Base-by-base conservation (phyloP, 2,329 filamentous ascomycete species). In the Epicoccum sorghinum region DNA sequence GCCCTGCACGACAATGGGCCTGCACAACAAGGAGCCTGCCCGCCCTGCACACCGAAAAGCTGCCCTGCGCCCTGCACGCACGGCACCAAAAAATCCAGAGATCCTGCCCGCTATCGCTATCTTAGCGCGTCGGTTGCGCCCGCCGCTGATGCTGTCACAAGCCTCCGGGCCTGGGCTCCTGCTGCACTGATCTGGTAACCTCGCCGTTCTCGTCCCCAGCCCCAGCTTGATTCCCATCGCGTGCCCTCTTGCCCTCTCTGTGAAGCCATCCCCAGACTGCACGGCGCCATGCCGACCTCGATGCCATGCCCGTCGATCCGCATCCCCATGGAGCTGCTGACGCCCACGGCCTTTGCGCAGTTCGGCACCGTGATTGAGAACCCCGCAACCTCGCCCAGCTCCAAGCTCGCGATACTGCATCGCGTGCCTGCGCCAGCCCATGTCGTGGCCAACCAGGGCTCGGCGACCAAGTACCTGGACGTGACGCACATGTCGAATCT, bases 331-430 rank as follows among this genome's bases (percentile, higher is more conserved):
- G 78, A 82, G 62, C 84, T 86, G n/a, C 83, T 97, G 47, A 89
- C 86, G 7, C 82, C 84, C 40, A 78, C 80, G 4, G 78, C 84
- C 47, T 98, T 97, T 76, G 80, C 86, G 12, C 82, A 85, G 38
- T 99, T 96, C 75, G 95, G 95, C 71, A 88, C 89, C 50, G 91
- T 95, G 41, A 84, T 97, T 64, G 79, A 86, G 70, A 91, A 93
- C 70, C 90, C 91, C 29, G 71, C 82, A 18, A 80, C 69, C 37
- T 82, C 57, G 82, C 83, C 38, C 27, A 64, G 64, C 22, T 49
- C 64, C 29, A 65, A 61, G 75, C 80, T 67, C 71, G 86, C 60
- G 72, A 71, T 60, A 76, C 82, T 59, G 81, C 61, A 72, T 43
- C 69, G 65, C 84, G 45, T 79, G 78, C 48, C 75, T 75, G 61